Percentiles rank a stretch among this genome's conserved stretches.
Evolutionary conservation across 2,329 filamentous ascomycete genomes (phyloP).

Genomic region (Parasarocladium wereldwijsianum): DNA sequence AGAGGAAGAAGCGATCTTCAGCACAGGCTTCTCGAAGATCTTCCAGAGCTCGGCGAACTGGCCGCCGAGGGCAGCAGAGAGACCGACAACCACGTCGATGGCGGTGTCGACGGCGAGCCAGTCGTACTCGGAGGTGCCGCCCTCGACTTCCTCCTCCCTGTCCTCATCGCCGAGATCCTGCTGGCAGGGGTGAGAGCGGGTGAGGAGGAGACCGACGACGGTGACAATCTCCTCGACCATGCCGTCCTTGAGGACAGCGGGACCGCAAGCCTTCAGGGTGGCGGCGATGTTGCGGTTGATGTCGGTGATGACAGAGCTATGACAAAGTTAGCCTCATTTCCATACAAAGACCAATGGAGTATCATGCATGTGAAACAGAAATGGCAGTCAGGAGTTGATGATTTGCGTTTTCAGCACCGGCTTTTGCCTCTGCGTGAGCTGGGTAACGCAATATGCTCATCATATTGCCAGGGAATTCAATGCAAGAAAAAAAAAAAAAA

Average conservation of each 20-base stretch:
- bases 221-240: slow-evolving; percentile 65
- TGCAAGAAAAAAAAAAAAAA: slow-evolving; percentile 8
- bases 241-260: slow-evolving; percentile 57
- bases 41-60: slow-evolving; percentile 86
- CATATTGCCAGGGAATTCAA: slow-evolving; percentile 32
- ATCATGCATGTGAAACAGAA: slow-evolving; percentile 11
- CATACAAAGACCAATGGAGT: slow-evolving; percentile 3
- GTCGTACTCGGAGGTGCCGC: slow-evolving; percentile 85
- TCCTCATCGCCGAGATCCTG: slow-evolving; percentile 74
- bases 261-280: slow-evolving; percentile 81
- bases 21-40: slow-evolving; percentile 81
- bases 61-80: slow-evolving; percentile 66
- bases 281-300: slow-evolving; percentile 89
- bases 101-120: slow-evolving; percentile 95
- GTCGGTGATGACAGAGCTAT: slow-evolving; percentile 75
- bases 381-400: slow-evolving; percentile 24
- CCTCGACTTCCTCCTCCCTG: slow-evolving; percentile 56
- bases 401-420: slow-evolving; percentile 75
- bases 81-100: slow-evolving; percentile 75
- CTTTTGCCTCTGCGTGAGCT: slow-evolving; percentile 97
- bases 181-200: slow-evolving; percentile 84
- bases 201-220: slow-evolving; percentile 65
- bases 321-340: slow-evolving; percentile 24
- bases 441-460: slow-evolving; percentile 92
- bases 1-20: slow-evolving; percentile 75